Conservation (phyloP, 2,329 filamentous ascomycete species). For the Penicillium oxalicum region DNA sequence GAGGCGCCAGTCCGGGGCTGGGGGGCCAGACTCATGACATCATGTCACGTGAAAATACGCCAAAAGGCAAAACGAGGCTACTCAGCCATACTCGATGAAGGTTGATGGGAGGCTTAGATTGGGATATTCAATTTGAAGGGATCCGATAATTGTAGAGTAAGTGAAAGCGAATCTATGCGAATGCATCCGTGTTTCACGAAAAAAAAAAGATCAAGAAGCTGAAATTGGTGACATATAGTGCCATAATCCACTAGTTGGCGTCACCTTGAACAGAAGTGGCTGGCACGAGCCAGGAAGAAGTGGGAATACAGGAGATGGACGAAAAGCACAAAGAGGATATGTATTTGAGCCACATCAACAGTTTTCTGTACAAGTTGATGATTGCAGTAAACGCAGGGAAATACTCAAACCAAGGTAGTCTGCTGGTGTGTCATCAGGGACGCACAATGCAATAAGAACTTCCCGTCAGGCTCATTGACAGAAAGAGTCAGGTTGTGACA, state of each 20-base stretch:
- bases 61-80: background rate
- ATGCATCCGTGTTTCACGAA: no score
- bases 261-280: no score
- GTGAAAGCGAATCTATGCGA: no score
- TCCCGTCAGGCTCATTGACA: constrained; percentile 1
- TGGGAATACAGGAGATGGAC: constrained; percentile 3
- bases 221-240: no score
- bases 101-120: no score
- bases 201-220: no score
- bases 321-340: background rate
- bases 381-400: constrained; percentile 1
- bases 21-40: constrained; percentile 4
- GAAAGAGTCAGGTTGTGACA: background rate
- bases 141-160: no score
- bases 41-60: constrained; percentile 14
- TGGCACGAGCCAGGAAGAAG: no score
- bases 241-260: no score
- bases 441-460: background rate
- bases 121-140: no score
- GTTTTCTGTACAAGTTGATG: constrained; percentile 15
- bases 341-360: constrained; percentile 13
- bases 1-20: background rate
- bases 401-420: background rate
- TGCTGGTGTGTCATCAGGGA: constrained; percentile 6
- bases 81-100: no score